Evolutionary conservation across 257 asterid genomes (phyloP), one percentile per base, ranked within the genome.

Genomic region (Petunia axillaris): DNA sequence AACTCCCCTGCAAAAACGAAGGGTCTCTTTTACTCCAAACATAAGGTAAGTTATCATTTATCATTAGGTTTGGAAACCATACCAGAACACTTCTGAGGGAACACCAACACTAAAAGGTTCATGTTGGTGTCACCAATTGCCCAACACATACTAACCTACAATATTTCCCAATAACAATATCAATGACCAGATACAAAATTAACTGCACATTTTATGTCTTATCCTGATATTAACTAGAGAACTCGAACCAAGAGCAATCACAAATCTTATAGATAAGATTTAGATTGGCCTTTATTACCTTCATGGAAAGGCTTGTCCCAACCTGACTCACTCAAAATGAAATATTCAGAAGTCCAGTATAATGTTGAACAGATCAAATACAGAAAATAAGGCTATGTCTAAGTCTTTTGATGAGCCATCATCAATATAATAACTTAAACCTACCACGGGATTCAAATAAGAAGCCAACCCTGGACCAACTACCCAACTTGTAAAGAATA

Each of bases 61-160:
- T 55, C 16, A 3, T 54, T 13, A 35, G n/a, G 62, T 50, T 25
- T 52, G 40, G 60, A 35, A 53, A 74, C 57, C 79, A 74, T 74
- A 74, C 64, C 79, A 46, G 79, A 74, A 35, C 16, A 35, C 35
- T 13, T 16, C 25, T 2, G 44, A 53, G 37, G 50, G 54, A 43
- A 15, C 77, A 52, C 9, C 57, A 71, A 16, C 43, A 70, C 55
- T 46, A 64, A 16, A 67, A 39, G 55, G 76, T 67, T 41, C 76
- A 41, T 52, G 64, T 53, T 74, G 79, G 79, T 37, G 63, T 74
- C 63, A 53, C 79, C 38, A 16, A 35, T 55, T 16, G 57, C 10
- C 64, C 63, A 50, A 46, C 52, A 52, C 62, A 25, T 8, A 71
- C 77, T 43, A 71, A 8, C 77, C 60, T 71, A 71, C 40, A 71